Evolutionary conservation across 352 stramenopile species (phyloP), one percentile per base, ranked within the genome.

Genomic region (Pythium plurisporium): DNA sequence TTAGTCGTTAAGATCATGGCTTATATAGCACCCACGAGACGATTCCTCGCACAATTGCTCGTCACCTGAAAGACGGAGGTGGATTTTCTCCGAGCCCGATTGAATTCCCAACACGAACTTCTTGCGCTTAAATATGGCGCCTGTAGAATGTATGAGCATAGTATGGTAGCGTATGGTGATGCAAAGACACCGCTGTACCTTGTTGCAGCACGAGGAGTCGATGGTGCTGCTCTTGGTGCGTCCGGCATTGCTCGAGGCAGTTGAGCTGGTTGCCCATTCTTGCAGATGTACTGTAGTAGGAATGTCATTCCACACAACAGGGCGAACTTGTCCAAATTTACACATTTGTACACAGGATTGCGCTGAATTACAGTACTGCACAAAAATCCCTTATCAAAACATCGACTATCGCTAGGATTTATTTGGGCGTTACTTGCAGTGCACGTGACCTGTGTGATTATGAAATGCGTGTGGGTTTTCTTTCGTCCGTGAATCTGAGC

Each of bases 211-310:
- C 65, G 14, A 87, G 59, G 22, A 90, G 62, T 5, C 76, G 73
- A 70, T 91, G 74, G 25, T 74, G 62, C 47, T 73, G 70, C 66
- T 93, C 80, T 29, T 82, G 73, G 27, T 82, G 70, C 51, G 73
- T 65, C 46, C 84, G 79, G 59, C 82, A 93, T 62, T 91, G 76
- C 71, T 82, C 71, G 15, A 90, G 56, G 65, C 82, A 93, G 60
- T 89, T 91, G 59, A 93, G 73, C 55, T 79, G 63, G 65, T 93
- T 93, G 46, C 82, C 82, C 82, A 93, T 87, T 8, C 38, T 44
- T n/a, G n/a, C n/a, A n/a, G n/a, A n/a, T n/a, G n/a, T n/a, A n/a
- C n/a, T n/a, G n/a, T n/a, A n/a, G n/a, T n/a, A n/a, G n/a, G n/a
- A n/a, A n/a, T n/a, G n/a, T n/a, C n/a, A n/a, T n/a, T n/a, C n/a